Evolutionary conservation across 2,329 filamentous ascomycete species (phyloP).

Genomic region (Colletotrichum spaethianum): DNA sequence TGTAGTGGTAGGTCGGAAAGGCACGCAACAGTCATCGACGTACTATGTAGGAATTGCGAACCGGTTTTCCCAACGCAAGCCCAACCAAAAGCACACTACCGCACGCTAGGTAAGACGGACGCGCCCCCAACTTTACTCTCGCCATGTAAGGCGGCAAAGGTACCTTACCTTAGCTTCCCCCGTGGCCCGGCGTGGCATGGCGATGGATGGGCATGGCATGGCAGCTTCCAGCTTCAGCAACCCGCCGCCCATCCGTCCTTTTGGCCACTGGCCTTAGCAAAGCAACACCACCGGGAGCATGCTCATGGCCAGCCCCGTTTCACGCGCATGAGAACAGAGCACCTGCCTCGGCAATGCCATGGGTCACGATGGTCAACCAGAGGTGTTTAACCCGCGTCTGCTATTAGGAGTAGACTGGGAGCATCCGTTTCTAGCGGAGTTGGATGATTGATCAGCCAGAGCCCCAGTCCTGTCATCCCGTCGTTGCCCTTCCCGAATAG

Average conservation of each 20-base stretch:
- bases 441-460: neutral
- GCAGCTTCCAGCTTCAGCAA: neutral
- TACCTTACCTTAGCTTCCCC: slow-evolving; percentile 26
- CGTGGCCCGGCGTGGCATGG: neutral
- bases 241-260: neutral
- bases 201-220: neutral
- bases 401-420: slow-evolving; percentile 7
- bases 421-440: neutral
- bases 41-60: neutral
- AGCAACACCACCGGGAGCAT: neutral
- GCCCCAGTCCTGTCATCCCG: slow-evolving; percentile 28
- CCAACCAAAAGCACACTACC: neutral
- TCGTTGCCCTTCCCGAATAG: slow-evolving; percentile 25
- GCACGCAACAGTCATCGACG: too few relatives aligned
- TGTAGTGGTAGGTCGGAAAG: too few relatives aligned
- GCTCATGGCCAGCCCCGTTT: neutral
- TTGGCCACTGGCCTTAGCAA: neutral
- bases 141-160: slow-evolving; percentile 18
- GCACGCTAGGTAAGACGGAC: neutral
- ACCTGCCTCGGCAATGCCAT: neutral
- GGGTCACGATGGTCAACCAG: neutral
- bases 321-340: neutral
- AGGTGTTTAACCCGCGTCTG: neutral
- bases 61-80: neutral
- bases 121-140: neutral